phyloP scores from a whole-genome alignment of 192 early-diverging fungal genomes.

The Linnemannia zychae region DNA sequence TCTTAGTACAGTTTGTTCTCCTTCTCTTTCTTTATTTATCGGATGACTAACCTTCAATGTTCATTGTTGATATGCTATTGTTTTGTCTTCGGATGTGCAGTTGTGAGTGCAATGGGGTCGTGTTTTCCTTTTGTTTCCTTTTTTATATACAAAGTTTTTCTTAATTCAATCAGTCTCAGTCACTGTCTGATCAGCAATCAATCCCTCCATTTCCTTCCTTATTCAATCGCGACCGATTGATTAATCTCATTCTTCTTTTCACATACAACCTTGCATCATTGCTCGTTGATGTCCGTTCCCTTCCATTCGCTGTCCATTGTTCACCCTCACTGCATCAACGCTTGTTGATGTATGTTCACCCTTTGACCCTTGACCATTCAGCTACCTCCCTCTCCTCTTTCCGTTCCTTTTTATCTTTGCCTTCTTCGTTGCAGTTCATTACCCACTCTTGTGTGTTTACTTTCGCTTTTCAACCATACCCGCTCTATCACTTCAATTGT shows the following conservation, averaged over 20 bases:
- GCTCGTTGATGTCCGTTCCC: too few species aligned
- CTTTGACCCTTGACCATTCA: not conserved
- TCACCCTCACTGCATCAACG: not conserved
- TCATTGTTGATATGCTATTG: not conserved
- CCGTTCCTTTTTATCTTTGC: not conserved
- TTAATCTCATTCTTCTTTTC: too few species aligned
- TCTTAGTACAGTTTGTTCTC: too few species aligned
- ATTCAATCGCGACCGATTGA: not conserved
- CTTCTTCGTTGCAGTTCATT: not conserved
- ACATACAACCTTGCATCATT: too few species aligned
- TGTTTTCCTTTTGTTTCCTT: not conserved
- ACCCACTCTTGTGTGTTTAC: not conserved
- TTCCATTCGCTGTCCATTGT: not conserved
- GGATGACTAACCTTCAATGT: constrained; percentile 20
- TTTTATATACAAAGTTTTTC: not conserved
- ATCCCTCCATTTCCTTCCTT: not conserved
- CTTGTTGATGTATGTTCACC: too few species aligned
- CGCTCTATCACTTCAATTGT: not conserved
- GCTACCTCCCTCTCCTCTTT: not conserved
- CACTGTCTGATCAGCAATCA: not conserved
- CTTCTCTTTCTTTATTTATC: constrained; percentile 12
- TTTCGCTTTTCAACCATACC: not conserved
- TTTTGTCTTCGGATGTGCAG: not conserved
- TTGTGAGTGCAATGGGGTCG: not conserved
- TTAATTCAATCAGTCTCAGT: not conserved